These are phyloP conservation scores for Trametes cubensis DNA, from an alignment of 768 basidiomycete genomes.

Conservation along the genomic window DNA sequence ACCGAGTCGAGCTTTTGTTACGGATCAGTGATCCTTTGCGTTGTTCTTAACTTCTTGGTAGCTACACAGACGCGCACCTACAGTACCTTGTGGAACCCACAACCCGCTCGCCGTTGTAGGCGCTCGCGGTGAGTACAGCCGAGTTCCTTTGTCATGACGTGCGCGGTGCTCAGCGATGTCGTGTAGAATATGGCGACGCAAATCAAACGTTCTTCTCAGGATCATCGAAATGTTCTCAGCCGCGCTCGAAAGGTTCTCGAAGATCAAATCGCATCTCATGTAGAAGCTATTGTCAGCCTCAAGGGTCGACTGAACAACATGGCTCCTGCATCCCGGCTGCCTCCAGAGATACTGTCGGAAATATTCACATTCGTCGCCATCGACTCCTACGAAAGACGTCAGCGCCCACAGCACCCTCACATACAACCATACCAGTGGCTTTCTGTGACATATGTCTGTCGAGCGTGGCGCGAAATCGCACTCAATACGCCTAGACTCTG, in stretches of 20 bases:
- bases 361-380: constrained; percentile 7
- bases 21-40: no score
- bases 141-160: no score
- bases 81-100: no score
- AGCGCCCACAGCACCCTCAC: neutral
- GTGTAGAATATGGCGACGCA: neutral
- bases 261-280: neutral
- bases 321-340: neutral
- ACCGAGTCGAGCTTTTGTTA: no score
- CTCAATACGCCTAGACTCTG: constrained; percentile 13
- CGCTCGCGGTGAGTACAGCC: no score
- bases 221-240: neutral
- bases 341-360: constrained; percentile 13
- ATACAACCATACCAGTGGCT: constrained; percentile 13
- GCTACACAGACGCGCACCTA: no score
- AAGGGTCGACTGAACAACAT: constrained; percentile 4
- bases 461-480: constrained; percentile 14
- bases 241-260: neutral
- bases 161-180: no score
- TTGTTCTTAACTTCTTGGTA: no score
- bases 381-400: neutral
- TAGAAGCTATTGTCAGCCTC: neutral
- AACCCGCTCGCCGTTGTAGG: no score
- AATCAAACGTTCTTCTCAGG: neutral
- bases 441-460: constrained; percentile 11